phyloP scores from a whole-genome alignment of 805 yeast species.

The Pichia scutulata region DNA sequence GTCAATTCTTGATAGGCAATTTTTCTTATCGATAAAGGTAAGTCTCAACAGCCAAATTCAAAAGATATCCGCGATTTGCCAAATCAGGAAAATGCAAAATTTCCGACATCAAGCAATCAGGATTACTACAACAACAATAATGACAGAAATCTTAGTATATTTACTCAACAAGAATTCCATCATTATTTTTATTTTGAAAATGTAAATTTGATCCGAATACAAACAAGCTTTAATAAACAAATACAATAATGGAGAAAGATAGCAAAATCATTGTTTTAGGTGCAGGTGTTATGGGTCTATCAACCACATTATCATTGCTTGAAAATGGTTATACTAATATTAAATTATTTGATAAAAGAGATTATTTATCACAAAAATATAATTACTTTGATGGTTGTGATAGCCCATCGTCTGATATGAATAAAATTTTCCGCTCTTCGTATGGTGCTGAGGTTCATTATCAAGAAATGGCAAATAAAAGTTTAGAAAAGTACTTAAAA shows the following conservation, averaged over 20 bases:
- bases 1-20: too few species aligned
- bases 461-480: constrained; percentile 14
- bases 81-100: neutral
- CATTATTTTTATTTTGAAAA: neutral
- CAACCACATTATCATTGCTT: constrained; percentile 28
- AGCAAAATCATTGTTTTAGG: constrained; percentile 32
- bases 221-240: neutral
- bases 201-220: too few species aligned
- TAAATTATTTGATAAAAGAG: constrained; percentile 14
- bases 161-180: neutral
- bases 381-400: constrained; percentile 16
- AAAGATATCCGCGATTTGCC: neutral
- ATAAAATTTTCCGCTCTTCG: constrained; percentile 16
- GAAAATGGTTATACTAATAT: constrained; percentile 15
- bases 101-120: neutral
- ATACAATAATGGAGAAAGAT: constrained; percentile 6
- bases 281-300: constrained; percentile 44
- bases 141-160: too few species aligned
- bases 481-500: constrained; percentile 12
- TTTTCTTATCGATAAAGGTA: neutral
- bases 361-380: constrained; percentile 13
- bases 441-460: constrained; percentile 16
- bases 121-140: neutral
- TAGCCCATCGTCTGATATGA: constrained; percentile 19
- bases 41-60: too few species aligned